Conservation (phyloP, 1,284 basidiomycete genomes). For the Prillingera fragicola region DNA sequence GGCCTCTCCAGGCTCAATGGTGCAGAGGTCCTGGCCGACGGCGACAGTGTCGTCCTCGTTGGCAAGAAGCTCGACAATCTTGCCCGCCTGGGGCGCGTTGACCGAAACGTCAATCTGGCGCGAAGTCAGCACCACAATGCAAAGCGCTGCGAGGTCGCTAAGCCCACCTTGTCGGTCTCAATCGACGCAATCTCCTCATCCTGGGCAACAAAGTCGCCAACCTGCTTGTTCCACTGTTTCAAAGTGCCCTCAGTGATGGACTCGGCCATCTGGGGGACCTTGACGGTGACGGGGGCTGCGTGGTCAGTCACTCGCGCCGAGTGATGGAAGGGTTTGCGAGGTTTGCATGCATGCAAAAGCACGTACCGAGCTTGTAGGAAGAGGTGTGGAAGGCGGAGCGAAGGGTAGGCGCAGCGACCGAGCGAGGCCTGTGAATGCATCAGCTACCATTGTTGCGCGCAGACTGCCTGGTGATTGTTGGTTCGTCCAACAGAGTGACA, state of each 20-base stretch:
- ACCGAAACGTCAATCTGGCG: constrained; percentile 91
- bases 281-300: constrained; percentile 56
- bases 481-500: neutral
- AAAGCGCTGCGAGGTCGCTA: neutral
- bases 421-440: neutral
- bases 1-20: constrained; percentile 76
- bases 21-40: constrained; percentile 92
- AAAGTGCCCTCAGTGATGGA: constrained; percentile 97
- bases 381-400: constrained; percentile 36
- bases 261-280: constrained; percentile 98
- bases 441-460: neutral
- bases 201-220: constrained; percentile 81
- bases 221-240: constrained; percentile 90
- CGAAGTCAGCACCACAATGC: constrained; percentile 4
- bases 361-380: constrained; percentile 33
- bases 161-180: constrained; percentile 90
- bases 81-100: constrained; percentile 85
- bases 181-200: constrained; percentile 98
- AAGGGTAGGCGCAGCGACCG: constrained; percentile 8
- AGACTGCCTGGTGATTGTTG: constrained; percentile 4
- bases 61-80: constrained; percentile 78
- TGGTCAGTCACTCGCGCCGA: neutral
- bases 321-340: neutral
- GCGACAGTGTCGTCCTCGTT: constrained; percentile 90
- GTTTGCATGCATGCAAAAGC: neutral